phyloP scores from a whole-genome alignment of 31 red algal species.

The Porphyra umbilicalis region DNA sequence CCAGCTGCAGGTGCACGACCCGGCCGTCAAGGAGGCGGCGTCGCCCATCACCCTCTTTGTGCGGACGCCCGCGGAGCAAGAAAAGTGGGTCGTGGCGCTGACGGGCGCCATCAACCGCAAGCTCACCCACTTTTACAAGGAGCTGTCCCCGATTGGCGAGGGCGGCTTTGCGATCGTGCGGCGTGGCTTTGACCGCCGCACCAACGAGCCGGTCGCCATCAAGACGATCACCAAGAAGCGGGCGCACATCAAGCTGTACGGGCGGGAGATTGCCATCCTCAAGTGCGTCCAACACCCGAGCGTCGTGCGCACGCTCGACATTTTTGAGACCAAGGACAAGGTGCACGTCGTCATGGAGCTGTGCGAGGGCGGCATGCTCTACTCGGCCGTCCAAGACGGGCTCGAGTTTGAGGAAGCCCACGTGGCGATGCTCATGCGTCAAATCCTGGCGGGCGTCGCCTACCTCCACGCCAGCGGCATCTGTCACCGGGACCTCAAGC shows the following conservation, averaged over 20 bases:
- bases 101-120: slow-evolving; percentile 20
- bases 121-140: slow-evolving; percentile 27
- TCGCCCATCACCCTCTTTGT: slow-evolving; percentile 40
- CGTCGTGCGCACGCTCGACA: slow-evolving; percentile 76
- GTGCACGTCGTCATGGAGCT: slow-evolving; percentile 93
- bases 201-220: slow-evolving; percentile 40
- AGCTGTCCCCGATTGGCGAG: slow-evolving; percentile 41
- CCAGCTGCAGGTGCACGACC: slow-evolving; percentile 20
- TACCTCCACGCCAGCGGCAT: slow-evolving; percentile 76
- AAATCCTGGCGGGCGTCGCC: slow-evolving; percentile 67
- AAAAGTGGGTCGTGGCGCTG: slow-evolving; percentile 34
- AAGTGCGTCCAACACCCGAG: slow-evolving; percentile 76
- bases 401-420: slow-evolving; percentile 57
- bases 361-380: slow-evolving; percentile 80
- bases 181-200: slow-evolving; percentile 28
- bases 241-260: slow-evolving; percentile 36
- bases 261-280: slow-evolving; percentile 62
- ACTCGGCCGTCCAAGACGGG: slow-evolving; percentile 69
- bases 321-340: slow-evolving; percentile 68
- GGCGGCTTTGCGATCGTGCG: slow-evolving; percentile 64
- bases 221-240: slow-evolving; percentile 69
- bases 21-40: slow-evolving; percentile 8
- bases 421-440: slow-evolving; percentile 57
- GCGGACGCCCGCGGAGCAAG: slow-evolving; percentile 34
- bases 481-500: slow-evolving; percentile 89